Percentiles rank a stretch among this genome's conserved stretches.
Evolutionary conservation across 2,329 filamentous ascomycete species (phyloP).

Genomic region (Stenocarpella maydis): DNA sequence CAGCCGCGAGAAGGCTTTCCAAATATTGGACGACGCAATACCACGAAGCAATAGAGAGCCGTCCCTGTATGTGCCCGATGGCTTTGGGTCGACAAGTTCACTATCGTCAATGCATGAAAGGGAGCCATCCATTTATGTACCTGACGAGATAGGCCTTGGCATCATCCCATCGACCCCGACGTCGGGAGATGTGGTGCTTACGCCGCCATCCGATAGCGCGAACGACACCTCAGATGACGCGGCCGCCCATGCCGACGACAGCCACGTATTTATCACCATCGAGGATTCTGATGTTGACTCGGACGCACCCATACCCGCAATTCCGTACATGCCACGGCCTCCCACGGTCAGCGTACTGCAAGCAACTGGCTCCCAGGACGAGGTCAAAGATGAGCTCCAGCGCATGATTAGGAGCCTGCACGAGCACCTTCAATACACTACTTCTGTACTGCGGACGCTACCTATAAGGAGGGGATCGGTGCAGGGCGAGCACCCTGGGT

Average conservation of each 20-base stretch:
- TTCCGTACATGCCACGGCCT: slow-evolving; percentile 52
- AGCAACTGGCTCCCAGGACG: slow-evolving; percentile 43
- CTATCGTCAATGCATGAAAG: slow-evolving; percentile 48
- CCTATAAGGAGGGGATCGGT: slow-evolving; percentile 38
- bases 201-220: slow-evolving; percentile 42
- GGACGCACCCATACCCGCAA: slow-evolving; percentile 35
- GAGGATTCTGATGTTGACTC: slow-evolving; percentile 34
- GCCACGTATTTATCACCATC: slow-evolving; percentile 29
- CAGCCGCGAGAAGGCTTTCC: slow-evolving; percentile 25
- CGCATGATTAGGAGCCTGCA: slow-evolving; percentile 46
- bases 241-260: slow-evolving; percentile 18
- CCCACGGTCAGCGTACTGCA: slow-evolving; percentile 59
- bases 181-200: slow-evolving; percentile 57
- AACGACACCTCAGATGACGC: slow-evolving; percentile 33
- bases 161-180: slow-evolving; percentile 40
- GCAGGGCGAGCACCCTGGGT: slow-evolving; percentile 13
- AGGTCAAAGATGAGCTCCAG: slow-evolving; percentile 46
- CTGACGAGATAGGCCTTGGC: slow-evolving; percentile 63
- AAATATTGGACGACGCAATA: slow-evolving; percentile 27
- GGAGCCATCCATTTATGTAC: slow-evolving; percentile 68
- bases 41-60: slow-evolving; percentile 34
- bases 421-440: slow-evolving; percentile 46
- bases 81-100: slow-evolving; percentile 35
- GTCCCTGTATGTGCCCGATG: slow-evolving; percentile 33
- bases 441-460: slow-evolving; percentile 41